phyloP scores from a whole-genome alignment of 225 moss, liverwort and hornwort genomes.

The Asterella californica region DNA sequence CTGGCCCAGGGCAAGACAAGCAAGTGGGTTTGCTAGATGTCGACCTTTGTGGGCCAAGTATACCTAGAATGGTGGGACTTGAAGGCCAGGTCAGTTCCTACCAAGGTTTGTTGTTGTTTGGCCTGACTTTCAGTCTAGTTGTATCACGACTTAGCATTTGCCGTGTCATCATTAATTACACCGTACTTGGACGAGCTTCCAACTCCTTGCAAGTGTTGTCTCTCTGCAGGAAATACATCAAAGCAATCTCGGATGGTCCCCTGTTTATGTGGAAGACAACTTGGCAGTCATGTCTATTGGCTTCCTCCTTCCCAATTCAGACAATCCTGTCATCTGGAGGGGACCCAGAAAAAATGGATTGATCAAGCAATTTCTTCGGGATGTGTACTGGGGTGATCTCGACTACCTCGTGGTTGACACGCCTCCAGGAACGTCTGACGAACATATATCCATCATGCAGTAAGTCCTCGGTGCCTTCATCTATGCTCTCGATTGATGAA shows the following conservation, averaged over 20 bases:
- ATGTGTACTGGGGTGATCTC: constrained; percentile 92
- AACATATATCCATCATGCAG: constrained; percentile 98
- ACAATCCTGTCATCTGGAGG: constrained; percentile 97
- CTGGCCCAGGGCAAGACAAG: constrained; percentile 66
- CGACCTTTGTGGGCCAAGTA: constrained; percentile 95
- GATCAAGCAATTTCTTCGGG: constrained; percentile 93
- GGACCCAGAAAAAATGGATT: constrained; percentile 90
- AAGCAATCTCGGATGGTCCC: constrained; percentile 97
- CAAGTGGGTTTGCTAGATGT: constrained; percentile 93
- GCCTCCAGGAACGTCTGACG: constrained; percentile 92
- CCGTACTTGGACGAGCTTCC: not conserved
- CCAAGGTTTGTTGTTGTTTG: not conserved
- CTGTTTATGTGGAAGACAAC: constrained; percentile 96
- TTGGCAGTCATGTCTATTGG: constrained; percentile 98
- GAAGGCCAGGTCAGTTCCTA: constrained; percentile 55
- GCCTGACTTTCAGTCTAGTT: not conserved
- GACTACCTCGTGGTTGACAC: constrained; percentile 95
- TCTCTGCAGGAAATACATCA: constrained; percentile 81
- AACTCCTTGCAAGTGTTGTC: not conserved
- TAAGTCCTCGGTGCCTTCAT: constrained; percentile 28
- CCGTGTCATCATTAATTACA: not conserved
- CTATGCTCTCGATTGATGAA: not conserved
- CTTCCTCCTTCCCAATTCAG: constrained; percentile 90
- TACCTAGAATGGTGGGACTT: constrained; percentile 91
- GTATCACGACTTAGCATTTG: too few species aligned